phyloP scores from a whole-genome alignment of 139 green algal species.

The Yamagishiella unicocca region DNA sequence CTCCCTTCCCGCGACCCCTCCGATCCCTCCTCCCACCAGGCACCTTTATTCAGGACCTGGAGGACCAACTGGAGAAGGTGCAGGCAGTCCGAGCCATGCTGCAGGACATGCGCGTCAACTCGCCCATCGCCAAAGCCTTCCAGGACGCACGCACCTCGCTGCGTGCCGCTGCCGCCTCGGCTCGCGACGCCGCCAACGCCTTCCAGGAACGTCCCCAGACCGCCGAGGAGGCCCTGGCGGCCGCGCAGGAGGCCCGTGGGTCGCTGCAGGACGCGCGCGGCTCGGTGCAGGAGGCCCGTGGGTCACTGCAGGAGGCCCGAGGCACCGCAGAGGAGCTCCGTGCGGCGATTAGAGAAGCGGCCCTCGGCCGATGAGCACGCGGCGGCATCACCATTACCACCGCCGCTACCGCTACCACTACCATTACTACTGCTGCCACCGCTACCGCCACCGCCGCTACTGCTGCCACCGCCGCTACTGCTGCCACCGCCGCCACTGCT shows the following conservation, averaged over 20 bases:
- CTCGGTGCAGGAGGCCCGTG: background rate
- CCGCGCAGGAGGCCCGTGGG: no score
- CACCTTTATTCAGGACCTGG: background rate
- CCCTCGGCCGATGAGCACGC: no score
- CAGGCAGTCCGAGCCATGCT: slow-evolving; percentile 9
- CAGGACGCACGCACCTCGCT: no score
- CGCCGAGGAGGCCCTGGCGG: no score
- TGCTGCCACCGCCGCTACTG: no score
- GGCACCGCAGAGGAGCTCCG: background rate
- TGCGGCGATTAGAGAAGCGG: background rate
- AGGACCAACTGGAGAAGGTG: background rate
- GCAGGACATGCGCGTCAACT: background rate
- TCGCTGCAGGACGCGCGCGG: background rate
- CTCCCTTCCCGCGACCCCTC: background rate
- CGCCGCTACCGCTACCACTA: background rate
- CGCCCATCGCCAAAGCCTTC: background rate
- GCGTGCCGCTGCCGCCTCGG: no score
- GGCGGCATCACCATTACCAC: no score
- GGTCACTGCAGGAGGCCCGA: background rate
- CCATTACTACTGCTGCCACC: background rate
- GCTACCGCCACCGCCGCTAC: background rate
- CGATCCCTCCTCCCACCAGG: background rate
- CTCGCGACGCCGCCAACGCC: no score
- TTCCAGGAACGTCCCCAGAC: no score
- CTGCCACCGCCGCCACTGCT: no score